Evolutionary conservation across 2,329 filamentous ascomycete species (phyloP).

Genomic region (Fusarium globosum): DNA sequence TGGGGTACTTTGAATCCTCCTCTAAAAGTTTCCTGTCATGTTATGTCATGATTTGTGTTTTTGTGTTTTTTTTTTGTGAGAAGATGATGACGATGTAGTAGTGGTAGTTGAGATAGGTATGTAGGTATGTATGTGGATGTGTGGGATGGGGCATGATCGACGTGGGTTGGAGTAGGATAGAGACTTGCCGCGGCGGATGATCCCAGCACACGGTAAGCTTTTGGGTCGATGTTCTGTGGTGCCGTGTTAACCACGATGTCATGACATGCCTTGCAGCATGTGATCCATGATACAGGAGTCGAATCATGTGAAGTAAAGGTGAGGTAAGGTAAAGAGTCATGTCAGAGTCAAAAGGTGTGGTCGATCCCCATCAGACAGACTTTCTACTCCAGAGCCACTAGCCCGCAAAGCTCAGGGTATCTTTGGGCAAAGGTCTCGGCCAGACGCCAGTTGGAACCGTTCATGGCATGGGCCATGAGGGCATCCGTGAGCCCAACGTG

Average conservation of each 20-base stretch:
- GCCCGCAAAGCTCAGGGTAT: slow-evolving; percentile 32
- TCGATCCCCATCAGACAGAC: slow-evolving; percentile 2
- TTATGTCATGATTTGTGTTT: neutral
- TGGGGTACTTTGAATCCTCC: slow-evolving; percentile 12
- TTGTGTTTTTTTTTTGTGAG: neutral
- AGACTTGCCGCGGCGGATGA: slow-evolving; percentile 24
- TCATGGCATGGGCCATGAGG: slow-evolving; percentile 34
- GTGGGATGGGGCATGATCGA: slow-evolving; percentile 20
- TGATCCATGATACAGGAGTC: slow-evolving; percentile 20
- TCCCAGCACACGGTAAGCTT: slow-evolving; percentile 13
- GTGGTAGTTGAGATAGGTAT: neutral
- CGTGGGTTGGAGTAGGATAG: slow-evolving; percentile 18
- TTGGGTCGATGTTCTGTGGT: slow-evolving; percentile 37
- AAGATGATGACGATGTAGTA: neutral
- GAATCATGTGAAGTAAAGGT: slow-evolving; percentile 10
- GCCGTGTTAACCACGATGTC: slow-evolving; percentile 37
- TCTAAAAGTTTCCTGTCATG: slow-evolving; percentile 21
- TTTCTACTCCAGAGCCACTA: slow-evolving; percentile 28
- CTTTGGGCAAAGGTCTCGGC: slow-evolving; percentile 22
- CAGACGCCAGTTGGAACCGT: slow-evolving; percentile 33
- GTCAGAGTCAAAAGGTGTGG: neutral
- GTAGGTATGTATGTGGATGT: neutral
- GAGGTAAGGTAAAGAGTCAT: neutral
- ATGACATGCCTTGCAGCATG: slow-evolving; percentile 21
- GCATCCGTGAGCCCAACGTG: slow-evolving; percentile 37